A percentile compares a stretch with the other conserved stretches of the same genome.
phyloP scores from a whole-genome alignment of 2,329 filamentous ascomycete species.

The Colletotrichum tropicicola region DNA sequence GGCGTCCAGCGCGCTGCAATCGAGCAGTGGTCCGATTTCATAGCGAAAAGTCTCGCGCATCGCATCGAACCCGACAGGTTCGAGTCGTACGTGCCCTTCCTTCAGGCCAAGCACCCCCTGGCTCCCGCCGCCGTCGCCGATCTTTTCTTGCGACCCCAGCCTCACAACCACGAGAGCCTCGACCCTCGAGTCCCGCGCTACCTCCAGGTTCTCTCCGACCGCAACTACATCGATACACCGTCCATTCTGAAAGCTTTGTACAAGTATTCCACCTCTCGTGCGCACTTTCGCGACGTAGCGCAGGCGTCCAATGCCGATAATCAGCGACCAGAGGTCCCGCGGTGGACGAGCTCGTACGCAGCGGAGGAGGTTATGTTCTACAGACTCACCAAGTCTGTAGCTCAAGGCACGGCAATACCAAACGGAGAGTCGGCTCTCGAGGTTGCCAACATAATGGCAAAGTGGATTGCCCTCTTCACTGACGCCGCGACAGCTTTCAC shows the following conservation, averaged over 20 bases:
- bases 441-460: slow-evolving; percentile 58
- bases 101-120: slow-evolving; percentile 61
- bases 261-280: slow-evolving; percentile 64
- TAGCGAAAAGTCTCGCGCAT: slow-evolving; percentile 56
- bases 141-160: slow-evolving; percentile 65
- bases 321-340: slow-evolving; percentile 29
- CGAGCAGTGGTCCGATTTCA: slow-evolving; percentile 59
- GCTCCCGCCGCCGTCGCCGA: slow-evolving; percentile 62
- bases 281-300: slow-evolving; percentile 39
- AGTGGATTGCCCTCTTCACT: slow-evolving; percentile 68
- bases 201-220: slow-evolving; percentile 62
- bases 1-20: slow-evolving; percentile 36
- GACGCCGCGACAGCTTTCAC: slow-evolving; percentile 58
- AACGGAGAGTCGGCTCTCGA: slow-evolving; percentile 58
- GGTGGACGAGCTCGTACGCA: slow-evolving; percentile 67
- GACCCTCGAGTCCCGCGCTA: slow-evolving; percentile 70
- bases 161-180: slow-evolving; percentile 56
- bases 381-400: slow-evolving; percentile 88
- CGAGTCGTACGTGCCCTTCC: slow-evolving; percentile 56
- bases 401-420: slow-evolving; percentile 58
- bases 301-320: not conserved
- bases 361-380: slow-evolving; percentile 94
- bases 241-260: slow-evolving; percentile 65
- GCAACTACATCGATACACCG: slow-evolving; percentile 61
- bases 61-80: slow-evolving; percentile 65